Evolutionary conservation across 768 basidiomycete species (phyloP).

Genomic region (Coprinopsis sp.): DNA sequence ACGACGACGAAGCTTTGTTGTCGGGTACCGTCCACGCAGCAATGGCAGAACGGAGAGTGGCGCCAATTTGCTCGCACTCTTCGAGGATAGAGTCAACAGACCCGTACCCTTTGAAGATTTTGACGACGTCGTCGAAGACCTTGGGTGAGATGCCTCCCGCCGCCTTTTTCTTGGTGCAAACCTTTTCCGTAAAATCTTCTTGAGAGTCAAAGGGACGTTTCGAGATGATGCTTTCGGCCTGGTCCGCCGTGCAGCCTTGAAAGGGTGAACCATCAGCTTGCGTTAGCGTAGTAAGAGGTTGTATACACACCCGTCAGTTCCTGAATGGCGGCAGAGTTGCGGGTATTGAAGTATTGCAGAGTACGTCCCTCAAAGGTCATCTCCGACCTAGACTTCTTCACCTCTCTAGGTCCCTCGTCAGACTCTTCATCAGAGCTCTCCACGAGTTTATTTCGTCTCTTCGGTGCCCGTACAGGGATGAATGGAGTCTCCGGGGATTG

Average conservation of each 20-base stretch:
- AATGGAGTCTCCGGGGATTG: slow-evolving; percentile 38
- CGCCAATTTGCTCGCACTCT: slow-evolving; percentile 84
- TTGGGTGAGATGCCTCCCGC: slow-evolving; percentile 81
- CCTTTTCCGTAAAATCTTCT: slow-evolving; percentile 69
- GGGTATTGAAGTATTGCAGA: slow-evolving; percentile 65
- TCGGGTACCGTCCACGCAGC: slow-evolving; percentile 62
- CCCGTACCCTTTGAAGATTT: slow-evolving; percentile 80
- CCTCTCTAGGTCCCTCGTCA: slow-evolving; percentile 42
- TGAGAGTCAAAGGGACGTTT: slow-evolving; percentile 77
- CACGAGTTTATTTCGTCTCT: slow-evolving; percentile 55
- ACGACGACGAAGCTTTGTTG: slow-evolving; percentile 17
- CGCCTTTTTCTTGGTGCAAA: slow-evolving; percentile 84
- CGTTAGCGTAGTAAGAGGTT: background rate
- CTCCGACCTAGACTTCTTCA: slow-evolving; percentile 28
- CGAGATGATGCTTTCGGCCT: slow-evolving; percentile 73
- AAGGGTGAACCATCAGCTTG: slow-evolving; percentile 4
- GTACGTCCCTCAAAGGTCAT: slow-evolving; percentile 45
- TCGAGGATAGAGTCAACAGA: slow-evolving; percentile 86
- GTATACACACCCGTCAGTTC: slow-evolving; percentile 67
- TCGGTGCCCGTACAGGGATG: slow-evolving; percentile 44
- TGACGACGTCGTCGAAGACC: slow-evolving; percentile 86
- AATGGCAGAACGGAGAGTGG: slow-evolving; percentile 66
- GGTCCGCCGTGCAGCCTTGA: slow-evolving; percentile 72
- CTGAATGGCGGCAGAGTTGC: slow-evolving; percentile 58
- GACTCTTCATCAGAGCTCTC: slow-evolving; percentile 48